These are phyloP conservation scores for Daldinia decipiens DNA, from an alignment of 495 filamentous ascomycete species.

Conservation along the genomic window DNA sequence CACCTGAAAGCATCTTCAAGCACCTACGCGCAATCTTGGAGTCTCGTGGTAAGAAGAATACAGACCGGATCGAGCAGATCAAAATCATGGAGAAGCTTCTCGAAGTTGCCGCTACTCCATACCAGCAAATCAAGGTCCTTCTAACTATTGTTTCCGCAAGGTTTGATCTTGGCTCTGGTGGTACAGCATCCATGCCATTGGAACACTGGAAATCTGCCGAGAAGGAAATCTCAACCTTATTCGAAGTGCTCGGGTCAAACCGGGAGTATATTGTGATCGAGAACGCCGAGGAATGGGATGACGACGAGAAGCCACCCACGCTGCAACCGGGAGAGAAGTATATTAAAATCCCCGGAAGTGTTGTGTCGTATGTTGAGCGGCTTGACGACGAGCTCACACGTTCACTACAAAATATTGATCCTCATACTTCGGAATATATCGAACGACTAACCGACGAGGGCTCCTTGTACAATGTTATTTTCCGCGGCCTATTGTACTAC, in stretches of 20 bases:
- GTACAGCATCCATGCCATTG: constrained; percentile 85
- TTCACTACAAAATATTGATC: constrained; percentile 95
- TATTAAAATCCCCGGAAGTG: constrained; percentile 88
- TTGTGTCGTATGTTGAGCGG: constrained; percentile 93
- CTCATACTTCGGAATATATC: constrained; percentile 98
- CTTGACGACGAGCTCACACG: constrained; percentile 97
- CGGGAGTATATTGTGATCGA: constrained; percentile 85
- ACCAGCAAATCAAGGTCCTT: constrained; percentile 94
- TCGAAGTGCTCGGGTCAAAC: constrained; percentile 81
- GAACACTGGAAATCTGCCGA: constrained; percentile 98
- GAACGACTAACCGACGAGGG: constrained; percentile 92
- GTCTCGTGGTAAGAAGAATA: constrained; percentile 98
- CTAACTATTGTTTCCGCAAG: constrained; percentile 91
- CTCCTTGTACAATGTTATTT: constrained; percentile 89
- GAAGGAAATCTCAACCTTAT: constrained; percentile 78
- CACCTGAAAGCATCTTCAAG: constrained; percentile 97
- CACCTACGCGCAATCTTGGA: constrained; percentile 92
- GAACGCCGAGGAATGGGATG: constrained; percentile 97
- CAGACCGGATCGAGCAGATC: constrained; percentile 93
- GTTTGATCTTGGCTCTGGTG: constrained; percentile 89
- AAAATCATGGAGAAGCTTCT: constrained; percentile 95
- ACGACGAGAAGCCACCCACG: constrained; percentile 90
- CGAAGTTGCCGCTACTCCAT: constrained; percentile 87
- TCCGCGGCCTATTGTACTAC: constrained; percentile 85
- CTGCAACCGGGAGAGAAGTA: constrained; percentile 74